These are phyloP conservation scores for Parmelia sp. DNA, from an alignment of 495 filamentous ascomycete species.

Conservation along the genomic window DNA sequence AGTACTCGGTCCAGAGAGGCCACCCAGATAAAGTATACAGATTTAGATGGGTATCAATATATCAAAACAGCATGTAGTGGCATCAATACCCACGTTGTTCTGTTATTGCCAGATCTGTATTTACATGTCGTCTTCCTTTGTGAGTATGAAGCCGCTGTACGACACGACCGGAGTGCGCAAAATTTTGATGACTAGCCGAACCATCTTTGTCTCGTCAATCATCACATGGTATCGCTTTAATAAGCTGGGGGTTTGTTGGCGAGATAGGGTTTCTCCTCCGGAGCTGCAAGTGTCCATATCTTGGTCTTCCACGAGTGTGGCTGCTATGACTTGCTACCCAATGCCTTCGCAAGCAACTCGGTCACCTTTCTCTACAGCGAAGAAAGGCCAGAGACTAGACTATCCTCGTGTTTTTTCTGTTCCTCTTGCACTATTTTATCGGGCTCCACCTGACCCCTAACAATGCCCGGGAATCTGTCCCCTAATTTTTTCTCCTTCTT, in stretches of 20 bases:
- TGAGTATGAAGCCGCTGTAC: neutral
- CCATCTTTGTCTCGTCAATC: neutral
- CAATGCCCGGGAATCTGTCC: constrained; percentile 49
- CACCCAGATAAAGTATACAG: too few relatives aligned
- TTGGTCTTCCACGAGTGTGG: neutral
- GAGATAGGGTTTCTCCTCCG: neutral
- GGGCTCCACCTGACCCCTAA: constrained; percentile 17
- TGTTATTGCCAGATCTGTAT: neutral
- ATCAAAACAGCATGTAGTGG: too few relatives aligned
- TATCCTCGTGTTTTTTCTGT: constrained; percentile 10
- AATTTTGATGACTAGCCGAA: neutral
- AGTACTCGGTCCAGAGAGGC: too few relatives aligned
- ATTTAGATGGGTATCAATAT: too few relatives aligned
- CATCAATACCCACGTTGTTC: neutral
- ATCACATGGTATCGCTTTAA: neutral
- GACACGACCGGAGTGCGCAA: neutral
- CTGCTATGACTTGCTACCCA: neutral
- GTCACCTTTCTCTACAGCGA: neutral
- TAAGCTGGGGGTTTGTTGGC: neutral
- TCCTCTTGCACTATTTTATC: constrained; percentile 23
- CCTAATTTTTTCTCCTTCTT: constrained; percentile 69
- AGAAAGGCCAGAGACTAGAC: constrained; percentile 5
- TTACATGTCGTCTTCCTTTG: neutral
- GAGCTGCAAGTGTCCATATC: neutral
- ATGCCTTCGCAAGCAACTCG: neutral